A percentile compares a stretch with the other conserved stretches of the same genome.
These are phyloP conservation scores for Trypanosoma theileri DNA, from an alignment of 208 protist genomes.

Conservation along the genomic window DNA sequence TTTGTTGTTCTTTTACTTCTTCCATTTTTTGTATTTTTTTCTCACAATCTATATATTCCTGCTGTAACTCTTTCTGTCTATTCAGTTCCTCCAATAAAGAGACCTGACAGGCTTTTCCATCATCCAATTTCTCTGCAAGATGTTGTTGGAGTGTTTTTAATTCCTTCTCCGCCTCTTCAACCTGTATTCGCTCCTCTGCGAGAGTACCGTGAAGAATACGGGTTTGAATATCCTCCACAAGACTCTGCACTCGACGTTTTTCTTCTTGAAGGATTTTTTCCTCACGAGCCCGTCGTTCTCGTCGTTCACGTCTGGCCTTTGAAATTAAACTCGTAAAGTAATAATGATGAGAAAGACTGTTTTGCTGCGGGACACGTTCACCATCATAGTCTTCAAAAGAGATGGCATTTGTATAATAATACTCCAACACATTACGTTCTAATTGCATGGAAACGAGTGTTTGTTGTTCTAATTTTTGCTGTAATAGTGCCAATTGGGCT, in stretches of 20 bases:
- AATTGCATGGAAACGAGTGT: slow-evolving; percentile 17
- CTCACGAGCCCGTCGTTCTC: slow-evolving; percentile 13
- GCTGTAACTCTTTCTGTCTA: slow-evolving; percentile 17
- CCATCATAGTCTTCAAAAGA: slow-evolving; percentile 35
- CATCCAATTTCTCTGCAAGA: slow-evolving; percentile 13
- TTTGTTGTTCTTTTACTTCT: slow-evolving; percentile 50
- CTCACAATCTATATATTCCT: slow-evolving; percentile 26
- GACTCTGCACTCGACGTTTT: slow-evolving; percentile 3
- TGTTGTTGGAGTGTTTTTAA: slow-evolving; percentile 16
- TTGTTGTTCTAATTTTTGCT: slow-evolving; percentile 22
- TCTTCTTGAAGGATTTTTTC: slow-evolving; percentile 12
- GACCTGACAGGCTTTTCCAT: slow-evolving; percentile 1
- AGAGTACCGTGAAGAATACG: slow-evolving; percentile 35
- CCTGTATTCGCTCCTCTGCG: slow-evolving; percentile 22
- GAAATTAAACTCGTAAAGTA: slow-evolving; percentile 25
- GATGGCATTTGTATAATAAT: slow-evolving; percentile 59
- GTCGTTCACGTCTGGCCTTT: slow-evolving; percentile 2
- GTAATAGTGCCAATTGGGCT: slow-evolving; percentile 26
- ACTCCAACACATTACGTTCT: slow-evolving; percentile 51
- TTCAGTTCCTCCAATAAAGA: slow-evolving; percentile 8
- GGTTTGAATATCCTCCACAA: slow-evolving; percentile 36
- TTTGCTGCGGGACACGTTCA: slow-evolving; percentile 12
- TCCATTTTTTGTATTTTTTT: slow-evolving; percentile 37
- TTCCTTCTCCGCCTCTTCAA: slow-evolving; percentile 25
- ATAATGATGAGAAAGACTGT: slow-evolving; percentile 21